Conservation (phyloP, 1,284 basidiomycete genomes). For the Ceratobasidium sp. region DNA sequence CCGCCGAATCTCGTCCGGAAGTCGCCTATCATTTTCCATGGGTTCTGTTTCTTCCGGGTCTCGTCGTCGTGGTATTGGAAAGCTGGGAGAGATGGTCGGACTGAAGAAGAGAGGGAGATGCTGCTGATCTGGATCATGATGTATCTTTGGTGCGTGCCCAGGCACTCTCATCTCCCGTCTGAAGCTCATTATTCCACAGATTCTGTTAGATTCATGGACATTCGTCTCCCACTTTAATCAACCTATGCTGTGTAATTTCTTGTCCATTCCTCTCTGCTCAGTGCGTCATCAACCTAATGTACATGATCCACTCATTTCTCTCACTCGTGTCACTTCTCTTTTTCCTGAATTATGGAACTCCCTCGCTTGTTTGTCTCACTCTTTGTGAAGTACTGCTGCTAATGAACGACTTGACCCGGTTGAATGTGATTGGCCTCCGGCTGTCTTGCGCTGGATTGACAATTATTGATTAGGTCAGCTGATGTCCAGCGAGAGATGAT, state of each 20-base stretch:
- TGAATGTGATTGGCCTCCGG: background rate
- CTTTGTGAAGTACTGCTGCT: background rate
- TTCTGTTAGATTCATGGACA: background rate
- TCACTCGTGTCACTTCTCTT: background rate
- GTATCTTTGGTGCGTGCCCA: background rate
- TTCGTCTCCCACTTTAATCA: background rate
- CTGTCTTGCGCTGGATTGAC: background rate
- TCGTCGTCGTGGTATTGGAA: slow-evolving; percentile 53
- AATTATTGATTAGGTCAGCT: background rate
- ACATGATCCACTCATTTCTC: slow-evolving; percentile 18
- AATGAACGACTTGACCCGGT: background rate
- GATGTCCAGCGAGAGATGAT: too few species aligned
- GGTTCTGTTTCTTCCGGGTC: slow-evolving; percentile 37
- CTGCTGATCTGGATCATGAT: slow-evolving; percentile 51
- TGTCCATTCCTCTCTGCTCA: background rate
- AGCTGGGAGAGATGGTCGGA: slow-evolving; percentile 54
- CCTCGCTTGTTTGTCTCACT: background rate
- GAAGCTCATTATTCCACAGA: too few species aligned
- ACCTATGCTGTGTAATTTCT: background rate
- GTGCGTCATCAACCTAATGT: background rate
- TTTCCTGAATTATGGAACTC: background rate
- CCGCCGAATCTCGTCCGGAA: slow-evolving; percentile 81
- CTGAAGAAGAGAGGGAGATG: slow-evolving; percentile 55
- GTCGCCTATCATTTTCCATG: slow-evolving; percentile 51
- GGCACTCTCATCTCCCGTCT: too few species aligned